Evolutionary conservation across 805 yeast species (phyloP).

Genomic region (Candida morakotiae): DNA sequence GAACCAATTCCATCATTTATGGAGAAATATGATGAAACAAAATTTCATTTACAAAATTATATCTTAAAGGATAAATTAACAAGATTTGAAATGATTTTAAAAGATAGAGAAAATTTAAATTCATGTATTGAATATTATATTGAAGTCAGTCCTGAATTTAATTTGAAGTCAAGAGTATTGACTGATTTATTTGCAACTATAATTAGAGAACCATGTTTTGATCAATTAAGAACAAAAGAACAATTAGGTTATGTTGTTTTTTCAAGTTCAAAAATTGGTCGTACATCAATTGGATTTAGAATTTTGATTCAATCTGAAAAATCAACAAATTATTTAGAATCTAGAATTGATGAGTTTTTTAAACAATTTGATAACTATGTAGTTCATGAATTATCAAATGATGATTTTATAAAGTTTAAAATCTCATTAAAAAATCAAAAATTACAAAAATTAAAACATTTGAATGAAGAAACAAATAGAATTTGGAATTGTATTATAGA

Average conservation of each 20-base stretch:
- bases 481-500: constrained; percentile 65
- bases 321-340: constrained; percentile 66
- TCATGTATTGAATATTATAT: constrained; percentile 78
- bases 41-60: constrained; percentile 31
- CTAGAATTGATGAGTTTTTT: constrained; percentile 70
- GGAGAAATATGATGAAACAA: constrained; percentile 28
- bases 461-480: constrained; percentile 68
- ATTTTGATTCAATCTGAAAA: constrained; percentile 82
- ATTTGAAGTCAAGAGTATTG: constrained; percentile 35
- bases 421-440: constrained; percentile 64
- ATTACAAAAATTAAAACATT: constrained; percentile 68
- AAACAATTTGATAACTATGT: constrained; percentile 43
- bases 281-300: constrained; percentile 71
- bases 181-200: constrained; percentile 70
- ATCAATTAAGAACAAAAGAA: constrained; percentile 86
- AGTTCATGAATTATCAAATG: constrained; percentile 46
- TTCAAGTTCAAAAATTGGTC: constrained; percentile 62
- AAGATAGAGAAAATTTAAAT: constrained; percentile 71
- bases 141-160: constrained; percentile 51
- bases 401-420: constrained; percentile 66
- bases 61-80: constrained; percentile 26
- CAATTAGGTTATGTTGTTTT: constrained; percentile 94
- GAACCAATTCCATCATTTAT: constrained; percentile 19
- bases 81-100: constrained; percentile 47
- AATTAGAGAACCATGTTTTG: constrained; percentile 83